A percentile compares a stretch with the other conserved stretches of the same genome.
These are phyloP conservation scores for Fusarium compactum DNA, from an alignment of 2,329 filamentous ascomycete species.

Conservation along the genomic window DNA sequence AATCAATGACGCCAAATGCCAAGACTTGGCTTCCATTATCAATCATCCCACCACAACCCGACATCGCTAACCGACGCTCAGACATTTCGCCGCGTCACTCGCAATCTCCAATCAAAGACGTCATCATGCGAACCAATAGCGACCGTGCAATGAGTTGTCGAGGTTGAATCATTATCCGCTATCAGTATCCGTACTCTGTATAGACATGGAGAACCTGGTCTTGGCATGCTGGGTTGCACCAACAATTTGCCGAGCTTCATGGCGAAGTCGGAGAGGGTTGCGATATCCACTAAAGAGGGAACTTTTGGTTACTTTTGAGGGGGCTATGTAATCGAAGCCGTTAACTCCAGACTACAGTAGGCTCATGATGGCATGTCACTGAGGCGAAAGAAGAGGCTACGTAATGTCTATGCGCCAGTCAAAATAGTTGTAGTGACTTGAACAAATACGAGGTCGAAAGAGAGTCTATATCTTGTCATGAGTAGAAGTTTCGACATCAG, in stretches of 20 bases:
- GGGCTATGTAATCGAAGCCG: not conserved
- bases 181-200: not conserved
- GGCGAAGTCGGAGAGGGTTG: not conserved
- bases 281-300: not conserved
- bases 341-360: not conserved
- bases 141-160: no score
- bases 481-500: no score
- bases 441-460: not conserved
- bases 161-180: not conserved
- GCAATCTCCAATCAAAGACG: not conserved
- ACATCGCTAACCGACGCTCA: not conserved
- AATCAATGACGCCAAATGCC: not conserved
- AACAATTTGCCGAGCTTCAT: not conserved
- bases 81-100: not conserved
- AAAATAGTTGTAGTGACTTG: accelerated
- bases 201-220: not conserved
- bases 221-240: not conserved
- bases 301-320: not conserved
- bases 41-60: not conserved
- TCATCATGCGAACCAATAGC: not conserved
- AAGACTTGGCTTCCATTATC: not conserved
- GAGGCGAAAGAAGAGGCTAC: not conserved
- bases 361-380: not conserved
- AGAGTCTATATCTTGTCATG: no score
- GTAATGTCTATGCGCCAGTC: not conserved